These are phyloP conservation scores for Clarkia xantiana DNA, from an alignment of 345 rosid genomes.

Conservation along the genomic window DNA sequence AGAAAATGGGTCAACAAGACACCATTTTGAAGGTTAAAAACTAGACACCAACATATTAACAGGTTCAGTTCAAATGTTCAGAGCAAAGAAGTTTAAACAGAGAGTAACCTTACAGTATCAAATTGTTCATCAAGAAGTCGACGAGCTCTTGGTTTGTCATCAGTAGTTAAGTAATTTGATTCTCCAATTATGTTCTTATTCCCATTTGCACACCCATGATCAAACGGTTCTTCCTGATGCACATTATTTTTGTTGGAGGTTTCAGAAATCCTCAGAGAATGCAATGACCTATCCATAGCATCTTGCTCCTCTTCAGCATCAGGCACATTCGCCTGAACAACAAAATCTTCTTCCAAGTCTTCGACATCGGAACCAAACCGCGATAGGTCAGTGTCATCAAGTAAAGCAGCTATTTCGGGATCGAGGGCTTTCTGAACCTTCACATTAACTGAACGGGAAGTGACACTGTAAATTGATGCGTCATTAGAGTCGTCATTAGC, in stretches of 20 bases:
- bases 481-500: constrained; percentile 24
- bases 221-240: constrained; percentile 8
- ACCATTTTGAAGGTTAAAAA: too few species aligned
- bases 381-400: constrained; percentile 64
- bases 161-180: constrained; percentile 2
- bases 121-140: constrained; percentile 57
- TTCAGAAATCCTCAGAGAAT: constrained; percentile 15
- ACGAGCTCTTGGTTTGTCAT: constrained; percentile 20
- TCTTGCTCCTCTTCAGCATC: constrained; percentile 25
- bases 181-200: constrained; percentile 3
- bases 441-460: constrained; percentile 43
- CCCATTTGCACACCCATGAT: constrained; percentile 4
- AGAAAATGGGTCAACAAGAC: too few species aligned
- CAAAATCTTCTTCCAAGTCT: constrained; percentile 87
- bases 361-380: constrained; percentile 76
- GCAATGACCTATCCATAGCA: constrained; percentile 14
- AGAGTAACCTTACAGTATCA: constrained; percentile 36
- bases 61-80: too few species aligned
- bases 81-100: neutral
- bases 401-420: constrained; percentile 77
- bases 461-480: constrained; percentile 35
- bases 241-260: constrained; percentile 6
- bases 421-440: constrained; percentile 48
- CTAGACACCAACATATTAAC: too few species aligned
- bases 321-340: constrained; percentile 45